Conservation (phyloP, 176 grass and related monocot genomes). For the Melocanna baccifera region DNA sequence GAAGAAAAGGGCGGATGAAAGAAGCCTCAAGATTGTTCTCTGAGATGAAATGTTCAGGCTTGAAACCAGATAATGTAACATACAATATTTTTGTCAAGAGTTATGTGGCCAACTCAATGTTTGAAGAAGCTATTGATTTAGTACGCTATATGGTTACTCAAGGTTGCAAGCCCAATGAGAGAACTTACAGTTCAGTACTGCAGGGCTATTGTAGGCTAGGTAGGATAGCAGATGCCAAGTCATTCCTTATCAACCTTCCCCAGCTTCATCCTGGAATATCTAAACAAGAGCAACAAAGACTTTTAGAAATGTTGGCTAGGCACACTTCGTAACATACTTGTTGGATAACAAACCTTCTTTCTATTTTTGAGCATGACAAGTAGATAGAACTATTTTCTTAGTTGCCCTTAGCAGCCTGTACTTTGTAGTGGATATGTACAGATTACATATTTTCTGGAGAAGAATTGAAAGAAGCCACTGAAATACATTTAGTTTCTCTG, state of each 20-base stretch:
- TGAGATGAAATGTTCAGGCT: constrained; percentile 67
- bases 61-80: constrained; percentile 75
- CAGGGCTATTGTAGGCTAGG: constrained; percentile 57
- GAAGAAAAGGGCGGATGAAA: constrained; percentile 70
- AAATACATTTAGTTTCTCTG: not conserved
- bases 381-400: not conserved
- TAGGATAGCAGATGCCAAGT: constrained; percentile 52
- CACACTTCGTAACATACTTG: constrained; percentile 1
- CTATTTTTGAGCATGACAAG: not conserved
- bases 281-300: constrained; percentile 43
- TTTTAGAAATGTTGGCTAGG: constrained; percentile 44
- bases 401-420: not conserved
- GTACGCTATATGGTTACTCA: constrained; percentile 65
- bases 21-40: constrained; percentile 79
- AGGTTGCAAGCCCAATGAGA: constrained; percentile 77
- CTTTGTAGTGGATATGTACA: constrained; percentile 19
- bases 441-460: constrained; percentile 19
- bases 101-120: constrained; percentile 75
- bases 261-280: constrained; percentile 69
- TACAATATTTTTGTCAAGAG: constrained; percentile 93
- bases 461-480: not conserved
- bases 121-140: constrained; percentile 77
- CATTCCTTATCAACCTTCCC: constrained; percentile 55
- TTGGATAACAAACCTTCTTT: not conserved
- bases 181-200: constrained; percentile 74